Percentiles rank a stretch among this genome's conserved stretches.
Evolutionary conservation across 2,329 filamentous ascomycete species (phyloP).

Genomic region (Pseudopithomyces maydicus): DNA sequence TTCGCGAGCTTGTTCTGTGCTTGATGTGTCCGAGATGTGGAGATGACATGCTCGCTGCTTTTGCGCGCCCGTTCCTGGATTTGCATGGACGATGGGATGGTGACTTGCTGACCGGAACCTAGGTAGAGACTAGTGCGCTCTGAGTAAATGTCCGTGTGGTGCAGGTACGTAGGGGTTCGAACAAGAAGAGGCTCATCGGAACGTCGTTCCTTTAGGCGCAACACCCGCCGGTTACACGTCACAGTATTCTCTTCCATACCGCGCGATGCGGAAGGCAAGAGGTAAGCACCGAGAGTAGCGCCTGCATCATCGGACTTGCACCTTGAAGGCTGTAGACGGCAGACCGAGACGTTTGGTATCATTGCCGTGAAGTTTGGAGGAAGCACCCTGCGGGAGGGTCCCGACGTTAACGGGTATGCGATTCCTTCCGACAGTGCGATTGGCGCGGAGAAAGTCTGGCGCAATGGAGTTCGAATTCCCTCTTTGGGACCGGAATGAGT

Average conservation of each 20-base stretch:
- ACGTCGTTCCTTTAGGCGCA: slow-evolving; percentile 32
- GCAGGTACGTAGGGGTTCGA: slow-evolving; percentile 23
- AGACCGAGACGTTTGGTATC: slow-evolving; percentile 18
- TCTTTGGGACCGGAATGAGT: slow-evolving; percentile 11
- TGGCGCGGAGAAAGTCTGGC: slow-evolving; percentile 7
- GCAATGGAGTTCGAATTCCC: slow-evolving; percentile 8
- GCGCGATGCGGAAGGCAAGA: slow-evolving; percentile 14
- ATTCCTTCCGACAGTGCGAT: slow-evolving; percentile 8
- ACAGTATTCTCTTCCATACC: neutral
- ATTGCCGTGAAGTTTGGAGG: slow-evolving; percentile 20
- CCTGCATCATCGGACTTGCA: slow-evolving; percentile 10
- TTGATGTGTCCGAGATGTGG: slow-evolving; percentile 11
- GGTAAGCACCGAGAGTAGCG: slow-evolving; percentile 7
- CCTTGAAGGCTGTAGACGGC: slow-evolving; percentile 8
- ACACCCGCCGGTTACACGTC: slow-evolving; percentile 6
- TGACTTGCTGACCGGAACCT: slow-evolving; percentile 27
- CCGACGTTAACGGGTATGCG: slow-evolving; percentile 5
- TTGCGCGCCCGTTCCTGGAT: slow-evolving; percentile 16
- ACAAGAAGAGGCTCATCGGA: slow-evolving; percentile 26
- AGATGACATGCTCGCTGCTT: slow-evolving; percentile 27
- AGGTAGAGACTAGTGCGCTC: slow-evolving; percentile 23
- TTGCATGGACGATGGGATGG: neutral
- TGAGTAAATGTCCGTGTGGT: slow-evolving; percentile 32
- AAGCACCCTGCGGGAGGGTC: slow-evolving; percentile 25
- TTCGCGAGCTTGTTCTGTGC: slow-evolving; percentile 7